Base-by-base conservation (phyloP, 176 grass and related monocot species). In the Bothriochloa decipiens region DNA sequence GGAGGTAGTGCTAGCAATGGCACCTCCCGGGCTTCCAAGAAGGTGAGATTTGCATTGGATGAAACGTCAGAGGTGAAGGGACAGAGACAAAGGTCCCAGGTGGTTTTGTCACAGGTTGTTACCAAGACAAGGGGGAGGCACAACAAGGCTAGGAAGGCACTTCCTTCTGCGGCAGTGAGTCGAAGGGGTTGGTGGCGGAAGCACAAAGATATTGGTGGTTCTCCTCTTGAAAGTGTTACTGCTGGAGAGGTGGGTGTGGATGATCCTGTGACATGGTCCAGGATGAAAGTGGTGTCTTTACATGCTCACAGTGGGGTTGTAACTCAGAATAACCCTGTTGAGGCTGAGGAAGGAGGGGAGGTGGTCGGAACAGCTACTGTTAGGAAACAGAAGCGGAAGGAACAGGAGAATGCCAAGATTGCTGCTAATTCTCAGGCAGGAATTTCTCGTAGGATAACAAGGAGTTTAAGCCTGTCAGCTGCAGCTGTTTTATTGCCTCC, bases 11-110 rank as follows among this genome's bases (percentile, higher is more conserved):
- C 72, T 28, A 82, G 45, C 6, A 9, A 4, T 39, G 72, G 75
- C 36, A 68, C 39, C 36, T 75, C 28, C 0, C 68, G 63, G 25
- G 82, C 35, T 27, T 28, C 68, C 60, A 93, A 88, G 82, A 88
- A 57, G 43, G 91, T 93, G 12, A 82, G 60, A 0, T 93, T 93
- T 61, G 27, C 20, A 12, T 68, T 89, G 18, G 78, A 82, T 12
- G 74, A 76, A 17, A 63, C 58, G 22, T 46, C 13, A 9, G 68
- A 26, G 26, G 76, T 68, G 43, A 74, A 46, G 43, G 71, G 25
- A 50, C 28, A 12, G 18, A 47, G 25, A 3, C 43, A 3, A 15
- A 32, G 14, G 43, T 74, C 71, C 43, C 71, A 11, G 15, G 14
- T 74, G 25, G 29, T 74, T 27, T 74, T 47, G 7, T 2, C 45